Percentiles rank a stretch among this genome's conserved stretches.
Evolutionary conservation across 306 rosid genomes (phyloP).

Genomic region (Vigna mungo): DNA sequence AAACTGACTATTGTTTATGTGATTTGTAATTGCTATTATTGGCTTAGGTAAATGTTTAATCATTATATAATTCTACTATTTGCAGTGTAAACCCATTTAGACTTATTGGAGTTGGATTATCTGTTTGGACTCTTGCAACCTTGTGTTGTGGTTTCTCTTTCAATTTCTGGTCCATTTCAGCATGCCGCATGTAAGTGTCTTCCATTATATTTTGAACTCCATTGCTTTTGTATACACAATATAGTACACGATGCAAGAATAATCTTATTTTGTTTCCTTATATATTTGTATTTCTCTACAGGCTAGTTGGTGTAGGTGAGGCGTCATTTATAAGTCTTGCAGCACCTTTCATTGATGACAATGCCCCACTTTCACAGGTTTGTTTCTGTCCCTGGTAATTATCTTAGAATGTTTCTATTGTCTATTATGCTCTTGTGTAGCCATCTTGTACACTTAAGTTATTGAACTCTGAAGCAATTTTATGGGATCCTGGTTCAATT

Average conservation of each 20-base stretch:
- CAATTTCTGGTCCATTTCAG: slow-evolving; percentile 82
- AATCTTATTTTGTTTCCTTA: slow-evolving; percentile 1
- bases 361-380: slow-evolving; percentile 86
- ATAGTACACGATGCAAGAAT: slow-evolving; percentile 10
- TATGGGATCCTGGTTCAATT: slow-evolving; percentile 18
- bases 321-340: slow-evolving; percentile 99
- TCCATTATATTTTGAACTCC: slow-evolving; percentile 19
- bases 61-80: slow-evolving; percentile 36
- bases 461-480: slow-evolving; percentile 39
- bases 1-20: slow-evolving; percentile 4
- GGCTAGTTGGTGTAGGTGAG: slow-evolving; percentile 96
- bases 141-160: slow-evolving; percentile 76
- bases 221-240: slow-evolving; percentile 15
- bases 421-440: slow-evolving; percentile 16
- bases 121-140: slow-evolving; percentile 84
- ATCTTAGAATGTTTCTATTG: slow-evolving; percentile 22
- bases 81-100: slow-evolving; percentile 85
- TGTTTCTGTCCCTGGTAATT: slow-evolving; percentile 35
- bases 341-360: slow-evolving; percentile 95
- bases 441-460: background rate
- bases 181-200: slow-evolving; percentile 78
- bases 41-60: slow-evolving; percentile 15
- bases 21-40: slow-evolving; percentile 15
- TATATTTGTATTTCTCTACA: slow-evolving; percentile 41
- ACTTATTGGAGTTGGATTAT: slow-evolving; percentile 93